Evolutionary conservation across 2,329 filamentous ascomycete species (phyloP), one percentile per base, ranked within the genome.

Genomic region (Pyrenophora teres): DNA sequence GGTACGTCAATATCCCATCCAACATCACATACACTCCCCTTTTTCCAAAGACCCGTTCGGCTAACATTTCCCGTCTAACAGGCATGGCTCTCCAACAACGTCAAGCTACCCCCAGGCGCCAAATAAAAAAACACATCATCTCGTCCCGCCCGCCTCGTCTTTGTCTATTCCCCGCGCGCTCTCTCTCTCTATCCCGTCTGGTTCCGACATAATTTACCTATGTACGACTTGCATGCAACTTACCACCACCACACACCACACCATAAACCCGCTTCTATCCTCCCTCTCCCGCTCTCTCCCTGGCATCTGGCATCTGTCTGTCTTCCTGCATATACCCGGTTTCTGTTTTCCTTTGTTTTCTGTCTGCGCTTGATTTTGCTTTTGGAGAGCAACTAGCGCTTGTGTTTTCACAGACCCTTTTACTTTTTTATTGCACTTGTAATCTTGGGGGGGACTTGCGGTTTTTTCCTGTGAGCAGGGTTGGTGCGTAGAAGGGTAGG

Each of bases 81-180:
- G 72, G 76, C 77, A 62, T 80, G 78, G 78, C 70, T 80, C 55
- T 78, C 76, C 63, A 78, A 74, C 68, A 79, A 80, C 65, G 77
- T 80, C 68, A 80, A 80, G 70, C 60, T 75, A 25, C 75, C 74
- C 33, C 62, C 67, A 41, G 62, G 62, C 52, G 64, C 65, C 53
- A 75, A 75, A 65, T 75, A 67, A 64, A 40, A 40, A 31, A 27
- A 21, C 35, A 40, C 40, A 12, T 18, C 7, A 12, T 5, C 18
- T 18, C 5, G 27, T 19, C 30, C 41, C 43, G 19, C 5, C 19
- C 19, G 19, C 19, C 19, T 21, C 19, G 3, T 21, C 19, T 21
- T 5, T 21, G 19, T 21, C 19, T 15, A 21, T 21, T 21, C 19
- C 19, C 19, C 19, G 19, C 23, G 8, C 21, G 4, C 21, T 23